phyloP scores from a whole-genome alignment of 140 eudicot species.

The Stevia rebaudiana region DNA sequence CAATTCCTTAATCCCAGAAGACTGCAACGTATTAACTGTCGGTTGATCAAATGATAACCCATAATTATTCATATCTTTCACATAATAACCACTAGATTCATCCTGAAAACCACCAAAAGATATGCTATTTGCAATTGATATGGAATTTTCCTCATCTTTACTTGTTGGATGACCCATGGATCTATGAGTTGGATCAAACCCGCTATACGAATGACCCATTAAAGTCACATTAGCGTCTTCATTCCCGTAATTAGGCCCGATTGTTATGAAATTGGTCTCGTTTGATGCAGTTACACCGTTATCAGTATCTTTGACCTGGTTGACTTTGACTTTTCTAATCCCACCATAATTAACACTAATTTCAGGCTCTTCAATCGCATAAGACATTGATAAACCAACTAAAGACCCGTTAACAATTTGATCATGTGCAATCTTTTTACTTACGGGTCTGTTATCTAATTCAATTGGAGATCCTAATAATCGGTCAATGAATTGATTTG shows the following conservation, averaged over 20 bases:
- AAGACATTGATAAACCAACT: too few relatives aligned
- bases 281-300: conserved; percentile 25
- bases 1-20: conserved; percentile 38
- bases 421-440: too few relatives aligned
- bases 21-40: conserved; percentile 31
- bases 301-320: conserved; percentile 47
- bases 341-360: conserved; percentile 50
- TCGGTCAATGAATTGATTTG: conserved; percentile 38
- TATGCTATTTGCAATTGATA: too few relatives aligned
- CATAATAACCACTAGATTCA: too few relatives aligned
- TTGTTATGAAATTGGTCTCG: conserved; percentile 29
- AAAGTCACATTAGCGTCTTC: conserved; percentile 25
- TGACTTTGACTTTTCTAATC: conserved; percentile 54
- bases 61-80: conserved; percentile 33
- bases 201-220: conserved; percentile 21
- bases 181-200: conserved; percentile 22
- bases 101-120: conserved; percentile 51
- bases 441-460: too few relatives aligned
- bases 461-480: too few relatives aligned
- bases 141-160: too few relatives aligned
- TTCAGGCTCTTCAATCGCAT: conserved; percentile 38
- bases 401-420: too few relatives aligned
- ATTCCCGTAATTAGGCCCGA: too few relatives aligned
- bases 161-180: conserved; percentile 38
- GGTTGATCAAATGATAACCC: conserved; percentile 48